Evolutionary conservation across 164 flowering plant species (phyloP).

Genomic region (Dillenia suffruticosa): DNA sequence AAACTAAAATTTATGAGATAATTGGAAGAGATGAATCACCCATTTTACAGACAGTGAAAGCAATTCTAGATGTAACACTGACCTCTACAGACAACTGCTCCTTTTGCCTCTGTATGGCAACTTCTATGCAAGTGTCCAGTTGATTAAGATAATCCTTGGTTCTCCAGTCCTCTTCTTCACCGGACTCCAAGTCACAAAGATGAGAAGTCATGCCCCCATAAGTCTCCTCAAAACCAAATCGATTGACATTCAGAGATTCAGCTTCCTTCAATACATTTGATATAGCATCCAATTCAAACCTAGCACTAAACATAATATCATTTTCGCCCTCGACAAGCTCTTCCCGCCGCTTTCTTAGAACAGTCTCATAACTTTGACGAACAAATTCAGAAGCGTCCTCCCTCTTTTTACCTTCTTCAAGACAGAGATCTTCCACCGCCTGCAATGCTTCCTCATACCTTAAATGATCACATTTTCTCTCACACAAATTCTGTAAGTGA

Average conservation of each 20-base stretch:
- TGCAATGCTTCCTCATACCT: conserved; percentile 84
- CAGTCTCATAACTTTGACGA: conserved; percentile 55
- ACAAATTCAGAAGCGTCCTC: conserved; percentile 37
- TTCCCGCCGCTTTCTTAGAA: conserved; percentile 70
- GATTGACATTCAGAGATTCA: conserved; percentile 55
- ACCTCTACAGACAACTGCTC: conserved; percentile 85
- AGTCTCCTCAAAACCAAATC: conserved; percentile 66
- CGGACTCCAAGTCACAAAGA: conserved; percentile 70
- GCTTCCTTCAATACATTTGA: conserved; percentile 74
- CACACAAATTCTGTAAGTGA: conserved; percentile 70
- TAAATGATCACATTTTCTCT: conserved; percentile 77
- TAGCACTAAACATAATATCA: conserved; percentile 38
- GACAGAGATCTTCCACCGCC: conserved; percentile 67
- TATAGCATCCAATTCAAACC: conserved; percentile 79
- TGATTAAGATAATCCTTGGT: conserved; percentile 65
- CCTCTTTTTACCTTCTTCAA: conserved; percentile 81
- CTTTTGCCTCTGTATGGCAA: conserved; percentile 79
- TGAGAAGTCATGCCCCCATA: conserved; percentile 54
- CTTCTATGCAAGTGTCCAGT: conserved; percentile 65
- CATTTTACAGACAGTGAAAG: conserved; percentile 1
- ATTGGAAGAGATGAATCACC: background rate
- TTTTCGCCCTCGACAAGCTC: conserved; percentile 57
- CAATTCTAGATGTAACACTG: conserved; percentile 13
- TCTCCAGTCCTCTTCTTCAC: conserved; percentile 80
- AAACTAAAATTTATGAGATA: conserved; percentile 19